Evolutionary conservation across 2,329 filamentous ascomycete species (phyloP).

Genomic region (Cercospora sojina): DNA sequence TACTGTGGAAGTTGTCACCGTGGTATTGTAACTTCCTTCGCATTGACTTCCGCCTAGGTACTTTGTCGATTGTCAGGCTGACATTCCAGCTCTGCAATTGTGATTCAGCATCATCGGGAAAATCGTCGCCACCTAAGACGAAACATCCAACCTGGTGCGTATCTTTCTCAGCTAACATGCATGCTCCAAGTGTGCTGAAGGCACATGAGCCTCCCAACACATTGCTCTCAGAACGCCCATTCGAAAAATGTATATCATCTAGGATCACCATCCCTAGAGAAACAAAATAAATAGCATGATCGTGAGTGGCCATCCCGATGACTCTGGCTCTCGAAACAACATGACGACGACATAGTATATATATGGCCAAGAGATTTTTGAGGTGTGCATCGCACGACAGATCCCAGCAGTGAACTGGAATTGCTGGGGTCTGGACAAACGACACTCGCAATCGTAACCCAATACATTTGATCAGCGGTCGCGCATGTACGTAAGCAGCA

Average conservation of each 20-base stretch:
- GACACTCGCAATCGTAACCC: neutral
- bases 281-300: constrained; percentile 9
- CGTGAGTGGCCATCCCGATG: constrained; percentile 15
- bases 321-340: neutral
- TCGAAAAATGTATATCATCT: constrained; percentile 19
- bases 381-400: neutral
- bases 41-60: constrained; percentile 6
- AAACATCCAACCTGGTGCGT: constrained; percentile 10
- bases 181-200: constrained; percentile 17
- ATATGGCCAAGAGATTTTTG: neutral
- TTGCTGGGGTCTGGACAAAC: neutral
- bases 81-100: constrained; percentile 14
- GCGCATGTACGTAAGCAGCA: neutral
- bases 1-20: constrained; percentile 13
- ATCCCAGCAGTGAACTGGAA: neutral
- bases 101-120: constrained; percentile 13
- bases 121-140: constrained; percentile 20
- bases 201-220: constrained; percentile 15
- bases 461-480: neutral
- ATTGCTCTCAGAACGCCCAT: constrained; percentile 9
- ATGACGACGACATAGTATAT: neutral
- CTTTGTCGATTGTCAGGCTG: constrained; percentile 10
- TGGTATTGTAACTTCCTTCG: constrained; percentile 18
- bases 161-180: constrained; percentile 9
- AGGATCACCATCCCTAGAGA: constrained; percentile 19